A percentile compares a stretch with the other conserved stretches of the same genome.
Conservation (phyloP, 208 protist genomes). For the Herpetomonas tarakana region DNA sequence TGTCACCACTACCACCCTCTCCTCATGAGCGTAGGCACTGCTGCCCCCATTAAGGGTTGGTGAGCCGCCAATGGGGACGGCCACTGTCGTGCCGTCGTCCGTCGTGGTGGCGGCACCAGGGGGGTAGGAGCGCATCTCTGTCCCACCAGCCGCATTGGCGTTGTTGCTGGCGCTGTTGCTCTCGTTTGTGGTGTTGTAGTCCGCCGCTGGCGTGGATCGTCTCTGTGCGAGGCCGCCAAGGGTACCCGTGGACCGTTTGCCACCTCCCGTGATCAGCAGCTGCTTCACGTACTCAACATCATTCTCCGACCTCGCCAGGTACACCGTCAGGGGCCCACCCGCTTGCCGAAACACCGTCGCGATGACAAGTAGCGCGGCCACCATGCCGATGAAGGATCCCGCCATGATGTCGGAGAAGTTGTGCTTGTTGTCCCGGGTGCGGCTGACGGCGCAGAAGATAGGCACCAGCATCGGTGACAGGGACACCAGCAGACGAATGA, state of each 20-base stretch:
- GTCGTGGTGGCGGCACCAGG: too few relatives aligned
- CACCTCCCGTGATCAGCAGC: background rate
- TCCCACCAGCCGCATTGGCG: background rate
- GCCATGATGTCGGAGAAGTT: conserved; percentile 84
- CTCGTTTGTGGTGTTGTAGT: background rate
- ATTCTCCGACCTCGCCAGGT: conserved; percentile 25
- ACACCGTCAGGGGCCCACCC: conserved; percentile 24
- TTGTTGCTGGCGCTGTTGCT: background rate
- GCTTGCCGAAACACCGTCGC: conserved; percentile 32
- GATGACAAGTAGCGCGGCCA: conserved; percentile 38
- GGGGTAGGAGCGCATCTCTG: too few relatives aligned
- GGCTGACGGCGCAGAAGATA: conserved; percentile 65
- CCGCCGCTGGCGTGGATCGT: background rate
- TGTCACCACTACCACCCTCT: background rate
- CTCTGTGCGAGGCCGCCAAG: background rate
- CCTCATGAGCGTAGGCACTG: too few relatives aligned
- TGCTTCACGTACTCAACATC: conserved; percentile 39
- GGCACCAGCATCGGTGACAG: conserved; percentile 55
- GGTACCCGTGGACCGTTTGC: too few relatives aligned
- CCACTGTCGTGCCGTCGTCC: too few relatives aligned
- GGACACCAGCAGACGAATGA: conserved; percentile 50
- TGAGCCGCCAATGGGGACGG: too few relatives aligned
- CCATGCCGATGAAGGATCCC: conserved; percentile 67
- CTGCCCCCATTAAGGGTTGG: too few relatives aligned
- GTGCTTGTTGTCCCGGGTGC: conserved; percentile 86